Conservation (phyloP, 108 stramenopile genomes). For the Seminavis robusta region DNA sequence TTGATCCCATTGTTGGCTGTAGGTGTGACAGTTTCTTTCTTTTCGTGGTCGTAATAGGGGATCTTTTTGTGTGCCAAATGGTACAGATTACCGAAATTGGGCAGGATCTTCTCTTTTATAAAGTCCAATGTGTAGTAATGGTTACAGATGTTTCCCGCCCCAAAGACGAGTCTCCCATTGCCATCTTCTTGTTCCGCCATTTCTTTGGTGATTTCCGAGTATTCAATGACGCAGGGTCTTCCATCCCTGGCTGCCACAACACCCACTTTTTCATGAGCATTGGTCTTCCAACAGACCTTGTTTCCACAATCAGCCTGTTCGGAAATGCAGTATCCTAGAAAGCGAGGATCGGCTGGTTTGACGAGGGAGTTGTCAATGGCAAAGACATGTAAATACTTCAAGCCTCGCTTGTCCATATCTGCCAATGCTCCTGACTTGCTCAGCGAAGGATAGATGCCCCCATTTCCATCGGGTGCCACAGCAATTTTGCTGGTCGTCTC, state of each 20-base stretch:
- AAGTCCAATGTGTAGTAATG: slow-evolving; percentile 95
- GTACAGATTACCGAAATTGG: slow-evolving; percentile 79
- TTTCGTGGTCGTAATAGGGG: slow-evolving; percentile 71
- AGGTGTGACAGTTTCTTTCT: slow-evolving; percentile 59
- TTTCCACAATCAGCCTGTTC: slow-evolving; percentile 89
- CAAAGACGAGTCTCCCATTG: slow-evolving; percentile 73
- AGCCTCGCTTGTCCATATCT: slow-evolving; percentile 79
- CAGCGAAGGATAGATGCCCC: slow-evolving; percentile 96
- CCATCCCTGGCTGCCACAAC: slow-evolving; percentile 78
- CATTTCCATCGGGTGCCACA: slow-evolving; percentile 96
- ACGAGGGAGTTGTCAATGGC: slow-evolving; percentile 95
- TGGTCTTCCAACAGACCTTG: slow-evolving; percentile 89
- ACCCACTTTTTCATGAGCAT: slow-evolving; percentile 91
- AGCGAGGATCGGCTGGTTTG: slow-evolving; percentile 90
- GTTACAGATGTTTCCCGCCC: slow-evolving; percentile 98
- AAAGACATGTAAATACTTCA: slow-evolving; percentile 90
- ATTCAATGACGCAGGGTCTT: slow-evolving; percentile 90
- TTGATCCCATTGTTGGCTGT: slow-evolving; percentile 92
- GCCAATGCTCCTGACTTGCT: slow-evolving; percentile 68
- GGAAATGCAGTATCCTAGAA: slow-evolving; percentile 90
- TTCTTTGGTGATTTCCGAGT: slow-evolving; percentile 80
- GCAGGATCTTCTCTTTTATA: slow-evolving; percentile 70
- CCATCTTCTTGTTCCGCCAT: slow-evolving; percentile 62
- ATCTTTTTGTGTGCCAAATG: slow-evolving; percentile 98
- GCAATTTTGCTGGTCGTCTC: slow-evolving; percentile 62